Evolutionary conservation across 2,329 filamentous ascomycete genomes (phyloP).

Genomic region (Hawksworthiomyces lignivorus): DNA sequence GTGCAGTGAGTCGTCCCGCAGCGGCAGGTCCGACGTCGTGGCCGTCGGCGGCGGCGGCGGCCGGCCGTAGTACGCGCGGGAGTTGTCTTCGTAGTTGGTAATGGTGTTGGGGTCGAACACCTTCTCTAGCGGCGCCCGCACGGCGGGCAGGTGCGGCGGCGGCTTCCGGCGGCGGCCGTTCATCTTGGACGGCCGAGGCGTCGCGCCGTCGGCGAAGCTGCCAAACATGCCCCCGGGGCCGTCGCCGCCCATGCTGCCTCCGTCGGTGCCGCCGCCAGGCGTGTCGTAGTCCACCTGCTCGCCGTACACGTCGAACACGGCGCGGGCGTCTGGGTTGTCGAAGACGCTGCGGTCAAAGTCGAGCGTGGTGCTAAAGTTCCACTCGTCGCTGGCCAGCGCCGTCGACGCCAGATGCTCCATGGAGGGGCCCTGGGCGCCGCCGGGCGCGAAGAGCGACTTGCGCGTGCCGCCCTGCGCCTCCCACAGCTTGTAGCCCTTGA

Average conservation of each 20-base stretch:
- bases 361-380: conserved; percentile 60
- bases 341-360: conserved; percentile 55
- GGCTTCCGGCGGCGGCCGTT: conserved; percentile 45
- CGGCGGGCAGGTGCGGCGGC: conserved; percentile 50
- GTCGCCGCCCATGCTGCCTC: conserved; percentile 1
- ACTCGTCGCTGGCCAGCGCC: conserved; percentile 48
- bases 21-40: conserved; percentile 46
- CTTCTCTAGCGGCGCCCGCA: conserved; percentile 54
- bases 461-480: conserved; percentile 66
- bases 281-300: conserved; percentile 40
- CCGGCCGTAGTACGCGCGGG: conserved; percentile 50
- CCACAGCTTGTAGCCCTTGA: conserved; percentile 68
- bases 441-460: conserved; percentile 53
- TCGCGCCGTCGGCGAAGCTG: conserved; percentile 20
- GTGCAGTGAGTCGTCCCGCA: conserved; percentile 48
- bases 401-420: conserved; percentile 33
- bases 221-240: conserved; percentile 28
- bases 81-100: conserved; percentile 57
- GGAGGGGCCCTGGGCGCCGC: conserved; percentile 45
- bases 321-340: conserved; percentile 45
- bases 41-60: conserved; percentile 30
- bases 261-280: conserved; percentile 31
- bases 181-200: conserved; percentile 43
- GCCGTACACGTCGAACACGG: conserved; percentile 51
- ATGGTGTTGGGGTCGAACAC: conserved; percentile 60